Base-by-base conservation (phyloP, 2,329 filamentous ascomycete species). In the Cryphonectria japonica region DNA sequence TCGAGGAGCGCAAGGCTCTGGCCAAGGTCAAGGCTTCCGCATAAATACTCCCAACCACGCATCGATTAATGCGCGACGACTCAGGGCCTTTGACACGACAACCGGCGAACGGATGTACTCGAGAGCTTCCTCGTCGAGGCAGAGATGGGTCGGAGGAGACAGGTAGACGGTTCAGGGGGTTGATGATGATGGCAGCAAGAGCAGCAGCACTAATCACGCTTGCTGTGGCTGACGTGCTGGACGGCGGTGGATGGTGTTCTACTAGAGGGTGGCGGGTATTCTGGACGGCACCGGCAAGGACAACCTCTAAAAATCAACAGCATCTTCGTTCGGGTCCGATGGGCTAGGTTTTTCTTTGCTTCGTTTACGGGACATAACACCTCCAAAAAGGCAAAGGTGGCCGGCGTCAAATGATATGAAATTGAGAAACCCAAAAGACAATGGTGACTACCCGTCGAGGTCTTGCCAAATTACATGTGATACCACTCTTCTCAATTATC, bases 1-100 rank as follows among this genome's bases (percentile, higher is more conserved):
- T 97, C 87, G 95, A 98, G 89, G 92, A 97, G 86, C 92, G 92
- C 87, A 98, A 98, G 92, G 92, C 93, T 81, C 89, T 97, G 83
- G 93, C 94, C 83, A 97, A 97, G 91, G 87, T 97, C 86, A 93
- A 92, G 88, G 91, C 92, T 80, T 86, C 91, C 79, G 91, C 92
- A 84, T 93, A 92, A 86, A 65, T n/a, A 82, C 80, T 74, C 14
- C 46, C 59, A 14, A 19, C 59, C 50, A 34, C 43, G 59, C 46
- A 52, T 22, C 83, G 80, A 77, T 81, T 50, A 59, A 32, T 16
- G 62, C 60, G 63, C 71, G 71, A 70, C 71, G 65, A 72, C 67
- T 39, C 62, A 63, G 39, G 39, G 52, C 57, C 8, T 59, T 67
- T 66, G 69, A 71, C 69, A 70, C 61, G 66, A 79, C 79, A 81